Percentiles rank a stretch among this genome's conserved stretches.
These are phyloP conservation scores for Cercospora sp. DNA, from an alignment of 2,329 filamentous ascomycete species.

Conservation along the genomic window DNA sequence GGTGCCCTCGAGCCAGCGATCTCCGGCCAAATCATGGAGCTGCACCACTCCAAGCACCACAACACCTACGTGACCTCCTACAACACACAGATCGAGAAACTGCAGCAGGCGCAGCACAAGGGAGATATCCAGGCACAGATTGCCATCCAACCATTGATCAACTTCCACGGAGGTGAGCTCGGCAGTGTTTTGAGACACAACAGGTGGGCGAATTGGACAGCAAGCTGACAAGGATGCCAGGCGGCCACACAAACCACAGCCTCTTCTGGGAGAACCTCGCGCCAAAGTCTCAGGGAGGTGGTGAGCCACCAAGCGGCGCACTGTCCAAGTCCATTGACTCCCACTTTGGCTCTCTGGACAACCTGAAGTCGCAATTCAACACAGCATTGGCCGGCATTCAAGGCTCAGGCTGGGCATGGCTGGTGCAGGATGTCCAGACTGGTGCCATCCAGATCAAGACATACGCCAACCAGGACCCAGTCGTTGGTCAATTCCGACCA, in stretches of 20 bases:
- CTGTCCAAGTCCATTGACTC: slow-evolving; percentile 60
- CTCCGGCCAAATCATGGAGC: slow-evolving; percentile 92
- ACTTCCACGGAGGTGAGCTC: slow-evolving; percentile 61
- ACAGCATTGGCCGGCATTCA: slow-evolving; percentile 64
- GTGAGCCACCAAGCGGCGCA: slow-evolving; percentile 60
- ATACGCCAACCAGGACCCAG: slow-evolving; percentile 85
- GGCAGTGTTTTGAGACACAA: not conserved
- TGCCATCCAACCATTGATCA: slow-evolving; percentile 59
- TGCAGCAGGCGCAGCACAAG: slow-evolving; percentile 58
- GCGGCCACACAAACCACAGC: slow-evolving; percentile 66
- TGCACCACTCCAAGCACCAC: slow-evolving; percentile 93
- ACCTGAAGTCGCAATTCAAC: slow-evolving; percentile 64
- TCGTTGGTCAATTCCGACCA: slow-evolving; percentile 78
- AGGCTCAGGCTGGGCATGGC: slow-evolving; percentile 74
- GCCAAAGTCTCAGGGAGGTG: slow-evolving; percentile 66
- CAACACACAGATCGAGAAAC: slow-evolving; percentile 75
- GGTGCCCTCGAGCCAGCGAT: slow-evolving; percentile 83
- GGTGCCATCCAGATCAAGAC: slow-evolving; percentile 71
- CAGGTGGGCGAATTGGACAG: not conserved
- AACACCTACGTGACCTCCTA: slow-evolving; percentile 89
- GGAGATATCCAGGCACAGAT: slow-evolving; percentile 57
- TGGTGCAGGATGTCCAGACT: slow-evolving; percentile 66
- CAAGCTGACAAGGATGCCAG: slow-evolving; percentile 30
- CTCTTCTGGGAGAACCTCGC: slow-evolving; percentile 71
- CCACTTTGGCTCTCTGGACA: slow-evolving; percentile 59